phyloP scores from a whole-genome alignment of 108 stramenopile species.

The Pseudonitzschia delicatissima region DNA sequence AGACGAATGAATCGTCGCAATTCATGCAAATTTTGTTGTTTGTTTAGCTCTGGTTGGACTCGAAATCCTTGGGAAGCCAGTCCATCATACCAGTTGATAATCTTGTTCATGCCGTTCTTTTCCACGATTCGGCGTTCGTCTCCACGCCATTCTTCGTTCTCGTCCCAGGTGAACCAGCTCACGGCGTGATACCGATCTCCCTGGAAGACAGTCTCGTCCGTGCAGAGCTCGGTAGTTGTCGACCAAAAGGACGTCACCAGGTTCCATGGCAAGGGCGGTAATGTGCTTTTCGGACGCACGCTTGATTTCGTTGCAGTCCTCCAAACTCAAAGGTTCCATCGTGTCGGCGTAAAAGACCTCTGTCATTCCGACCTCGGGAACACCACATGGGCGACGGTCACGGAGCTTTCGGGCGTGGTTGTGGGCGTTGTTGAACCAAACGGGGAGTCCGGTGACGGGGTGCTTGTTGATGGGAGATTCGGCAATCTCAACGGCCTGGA shows the following conservation, averaged over 20 bases:
- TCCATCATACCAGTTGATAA: constrained; percentile 90
- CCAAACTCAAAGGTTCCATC: constrained; percentile 76
- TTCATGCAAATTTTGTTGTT: no score
- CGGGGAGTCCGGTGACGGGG: constrained; percentile 83
- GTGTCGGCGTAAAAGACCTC: constrained; percentile 91
- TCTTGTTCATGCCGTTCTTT: constrained; percentile 87
- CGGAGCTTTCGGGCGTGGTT: constrained; percentile 87
- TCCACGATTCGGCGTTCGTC: constrained; percentile 82
- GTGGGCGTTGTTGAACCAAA: constrained; percentile 92
- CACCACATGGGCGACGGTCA: constrained; percentile 84
- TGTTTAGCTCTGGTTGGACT: constrained; percentile 73
- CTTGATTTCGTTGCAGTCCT: constrained; percentile 85
- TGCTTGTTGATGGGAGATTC: constrained; percentile 88
- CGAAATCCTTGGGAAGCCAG: constrained; percentile 91
- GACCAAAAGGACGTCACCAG: constrained; percentile 87
- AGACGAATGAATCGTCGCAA: no score
- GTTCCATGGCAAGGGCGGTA: constrained; percentile 86
- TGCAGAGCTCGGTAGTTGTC: constrained; percentile 93
- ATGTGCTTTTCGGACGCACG: constrained; percentile 88
- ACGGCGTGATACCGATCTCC: constrained; percentile 93
- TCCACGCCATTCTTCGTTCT: constrained; percentile 82
- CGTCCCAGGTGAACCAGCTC: constrained; percentile 89
- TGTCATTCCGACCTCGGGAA: constrained; percentile 92
- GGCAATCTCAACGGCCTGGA: constrained; percentile 80
- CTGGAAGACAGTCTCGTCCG: constrained; percentile 85